phyloP scores from a whole-genome alignment of 2,329 filamentous ascomycete genomes.

The Elsinoe arachidis region DNA sequence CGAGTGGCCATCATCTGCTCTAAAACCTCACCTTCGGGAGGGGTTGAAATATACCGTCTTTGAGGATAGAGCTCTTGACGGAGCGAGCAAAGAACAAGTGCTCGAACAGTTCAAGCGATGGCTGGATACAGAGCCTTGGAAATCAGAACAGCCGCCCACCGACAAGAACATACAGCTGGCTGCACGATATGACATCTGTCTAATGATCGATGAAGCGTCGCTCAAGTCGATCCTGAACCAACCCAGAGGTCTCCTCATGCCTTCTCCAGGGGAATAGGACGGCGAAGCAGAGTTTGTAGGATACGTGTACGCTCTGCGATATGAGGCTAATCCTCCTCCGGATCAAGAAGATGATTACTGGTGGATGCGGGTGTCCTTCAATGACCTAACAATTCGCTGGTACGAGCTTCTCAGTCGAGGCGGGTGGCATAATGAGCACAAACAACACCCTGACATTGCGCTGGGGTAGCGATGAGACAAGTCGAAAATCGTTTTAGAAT shows the following conservation, averaged over 20 bases:
- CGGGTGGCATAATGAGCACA: neutral
- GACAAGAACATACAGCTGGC: neutral
- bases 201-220: neutral
- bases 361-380: neutral
- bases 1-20: slow-evolving; percentile 6
- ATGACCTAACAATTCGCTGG: neutral
- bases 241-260: neutral
- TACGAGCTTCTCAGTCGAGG: neutral
- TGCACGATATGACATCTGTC: neutral
- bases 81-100: slow-evolving; percentile 5
- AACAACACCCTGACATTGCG: neutral
- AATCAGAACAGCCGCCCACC: neutral
- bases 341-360: neutral
- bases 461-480: neutral
- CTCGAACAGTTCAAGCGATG: slow-evolving; percentile 15
- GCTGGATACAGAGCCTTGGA: neutral
- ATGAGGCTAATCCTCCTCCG: neutral
- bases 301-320: neutral
- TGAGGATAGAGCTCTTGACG: slow-evolving; percentile 14
- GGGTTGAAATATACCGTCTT: slow-evolving; percentile 16
- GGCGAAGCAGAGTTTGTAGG: neutral
- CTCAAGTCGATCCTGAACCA: neutral
- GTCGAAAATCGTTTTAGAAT: too few relatives aligned
- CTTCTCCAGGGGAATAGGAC: neutral
- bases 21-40: slow-evolving; percentile 14